Conservation (phyloP, 108 stramenopile genomes). For the Chaetoceros muelleri region DNA sequence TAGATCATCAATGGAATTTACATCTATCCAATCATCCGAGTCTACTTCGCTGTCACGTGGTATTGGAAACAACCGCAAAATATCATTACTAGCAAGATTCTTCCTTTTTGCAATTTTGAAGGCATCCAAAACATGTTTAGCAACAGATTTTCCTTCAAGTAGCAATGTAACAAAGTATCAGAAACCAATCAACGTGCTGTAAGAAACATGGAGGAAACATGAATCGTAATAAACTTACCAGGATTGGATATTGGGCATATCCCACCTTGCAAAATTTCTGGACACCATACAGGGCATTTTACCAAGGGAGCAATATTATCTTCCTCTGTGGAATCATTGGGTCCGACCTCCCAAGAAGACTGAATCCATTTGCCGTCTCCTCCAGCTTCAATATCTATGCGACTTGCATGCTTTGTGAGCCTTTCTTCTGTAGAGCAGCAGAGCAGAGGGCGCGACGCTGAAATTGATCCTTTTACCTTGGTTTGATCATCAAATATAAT, state of each 20-base stretch:
- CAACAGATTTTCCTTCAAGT: not conserved
- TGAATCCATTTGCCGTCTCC: not conserved
- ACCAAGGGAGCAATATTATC: not conserved
- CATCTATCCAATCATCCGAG: not conserved
- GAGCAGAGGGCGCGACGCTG: not conserved
- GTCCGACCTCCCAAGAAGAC: not conserved
- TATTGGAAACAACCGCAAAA: not conserved
- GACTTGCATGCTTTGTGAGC: not conserved
- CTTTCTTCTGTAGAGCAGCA: not conserved
- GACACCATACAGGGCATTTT: not conserved
- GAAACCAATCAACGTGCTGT: too few species aligned
- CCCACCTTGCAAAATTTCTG: not conserved
- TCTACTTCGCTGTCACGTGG: not conserved
- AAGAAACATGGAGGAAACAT: too few species aligned
- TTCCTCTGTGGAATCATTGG: not conserved
- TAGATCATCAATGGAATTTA: not conserved
- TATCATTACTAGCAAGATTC: not conserved
- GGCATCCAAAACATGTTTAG: not conserved
- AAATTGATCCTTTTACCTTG: not conserved
- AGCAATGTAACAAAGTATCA: too few species aligned
- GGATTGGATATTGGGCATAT: not conserved
- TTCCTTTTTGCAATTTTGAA: not conserved
- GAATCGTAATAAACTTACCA: not conserved
- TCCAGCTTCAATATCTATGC: not conserved
- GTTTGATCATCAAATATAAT: not conserved